Base-by-base conservation (phyloP, 495 filamentous ascomycete genomes). In the Hyaloscypha hepaticicola region DNA sequence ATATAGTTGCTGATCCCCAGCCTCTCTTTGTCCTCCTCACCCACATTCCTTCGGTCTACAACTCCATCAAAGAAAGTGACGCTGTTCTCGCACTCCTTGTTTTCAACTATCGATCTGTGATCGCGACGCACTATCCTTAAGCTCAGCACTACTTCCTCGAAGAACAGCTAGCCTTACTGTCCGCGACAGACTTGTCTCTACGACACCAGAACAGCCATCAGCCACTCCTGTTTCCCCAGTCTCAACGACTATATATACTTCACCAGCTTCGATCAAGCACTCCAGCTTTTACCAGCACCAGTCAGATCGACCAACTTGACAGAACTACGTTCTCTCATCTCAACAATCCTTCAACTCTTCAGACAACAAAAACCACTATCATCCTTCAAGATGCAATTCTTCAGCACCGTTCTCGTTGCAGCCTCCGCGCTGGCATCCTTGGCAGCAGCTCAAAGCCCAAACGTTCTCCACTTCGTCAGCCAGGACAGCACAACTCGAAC, bases 391-490 rank as follows among this genome's bases (percentile, higher is more conserved):
- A 71, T 68, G 66, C 66, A 68, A 59, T 68, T 69, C 62, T 31
- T 55, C 58, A 65, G 12, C 41, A 55, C 29, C 60, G 21, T 64
- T 51, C 16, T 69, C 50, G 64, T 72, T 49, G 71, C 75, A 57
- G 38, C 38, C 38, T 45, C 38, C 38, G 38, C 38, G 38, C 38
- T 45, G 4, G 38, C 38, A 45, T 45, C 38, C 38, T 45, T 45
- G 38, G 38, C 38, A 45, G 58, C 71, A 51, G 59, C 73, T 25
- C 38, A 77, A 24, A 69, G 74, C 34, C 67, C 76, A 66, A 79
- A 76, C 76, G 72, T 73, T 25, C 69, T 83, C 48, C 76, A 77
- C 66, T 82, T 85, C 73, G 38, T 77, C 65, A 77, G 76, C 70
- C 78, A 80, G 67, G 82, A 85, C 64, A 53, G 58, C n/a, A 71